phyloP scores from a whole-genome alignment of 176 grass and related monocot genomes.

The Eremochloa ophiuroides region DNA sequence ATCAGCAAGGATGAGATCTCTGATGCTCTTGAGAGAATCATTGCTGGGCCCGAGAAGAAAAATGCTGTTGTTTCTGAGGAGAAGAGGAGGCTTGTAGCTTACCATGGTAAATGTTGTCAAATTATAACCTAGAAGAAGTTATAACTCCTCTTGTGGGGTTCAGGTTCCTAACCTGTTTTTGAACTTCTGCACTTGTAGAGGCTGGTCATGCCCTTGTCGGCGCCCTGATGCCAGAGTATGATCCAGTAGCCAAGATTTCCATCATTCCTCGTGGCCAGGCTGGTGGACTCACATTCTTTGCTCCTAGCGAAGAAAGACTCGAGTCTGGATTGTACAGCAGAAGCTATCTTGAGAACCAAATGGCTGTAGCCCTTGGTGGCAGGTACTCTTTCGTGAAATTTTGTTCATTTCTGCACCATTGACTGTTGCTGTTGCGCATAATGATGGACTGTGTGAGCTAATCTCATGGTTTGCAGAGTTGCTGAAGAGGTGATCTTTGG shows the following conservation, averaged over 20 bases:
- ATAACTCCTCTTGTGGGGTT: neutral
- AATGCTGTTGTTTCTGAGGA: conserved; percentile 95
- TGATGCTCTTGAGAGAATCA: conserved; percentile 97
- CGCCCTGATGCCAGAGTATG: conserved; percentile 97
- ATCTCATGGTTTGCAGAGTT: conserved; percentile 52
- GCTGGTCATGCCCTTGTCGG: conserved; percentile 95
- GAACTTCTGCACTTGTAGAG: conserved; percentile 46
- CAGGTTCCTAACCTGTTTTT: conserved; percentile 11
- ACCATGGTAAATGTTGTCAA: conserved; percentile 62
- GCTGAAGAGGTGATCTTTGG: conserved; percentile 99
- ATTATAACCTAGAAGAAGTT: neutral
- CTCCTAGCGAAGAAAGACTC: conserved; percentile 90
- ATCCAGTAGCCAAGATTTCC: conserved; percentile 96
- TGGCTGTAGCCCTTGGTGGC: conserved; percentile 98
- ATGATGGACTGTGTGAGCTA: neutral
- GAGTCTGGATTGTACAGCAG: conserved; percentile 92
- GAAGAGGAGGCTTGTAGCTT: conserved; percentile 91
- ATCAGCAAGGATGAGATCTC: conserved; percentile 99
- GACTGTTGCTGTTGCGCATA: neutral
- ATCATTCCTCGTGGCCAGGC: conserved; percentile 94
- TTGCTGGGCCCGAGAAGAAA: conserved; percentile 99
- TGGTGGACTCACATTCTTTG: conserved; percentile 97
- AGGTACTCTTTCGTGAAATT: conserved; percentile 31
- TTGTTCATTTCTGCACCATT: neutral
- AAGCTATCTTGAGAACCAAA: conserved; percentile 99